A percentile compares a stretch with the other conserved stretches of the same genome.
phyloP scores from a whole-genome alignment of 371 early-diverging fungal species.

The Paraphysoderma sedebokerense region DNA sequence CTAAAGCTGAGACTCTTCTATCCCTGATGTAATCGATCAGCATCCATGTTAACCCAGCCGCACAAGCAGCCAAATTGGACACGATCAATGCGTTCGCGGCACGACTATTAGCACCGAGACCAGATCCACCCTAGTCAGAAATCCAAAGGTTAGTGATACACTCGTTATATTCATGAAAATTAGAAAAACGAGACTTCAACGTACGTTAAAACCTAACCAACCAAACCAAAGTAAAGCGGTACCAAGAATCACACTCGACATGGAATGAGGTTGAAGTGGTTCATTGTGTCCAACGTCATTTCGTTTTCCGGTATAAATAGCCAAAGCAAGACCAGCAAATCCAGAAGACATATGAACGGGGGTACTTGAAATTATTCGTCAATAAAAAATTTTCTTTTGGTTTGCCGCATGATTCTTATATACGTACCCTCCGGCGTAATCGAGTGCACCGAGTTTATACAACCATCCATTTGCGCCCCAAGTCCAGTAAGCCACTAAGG shows the following conservation, averaged over 20 bases:
- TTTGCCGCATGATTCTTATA: no score
- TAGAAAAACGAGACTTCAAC: not conserved
- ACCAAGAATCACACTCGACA: constrained; percentile 73
- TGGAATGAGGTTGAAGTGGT: constrained; percentile 65
- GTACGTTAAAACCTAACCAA: constrained; percentile 72
- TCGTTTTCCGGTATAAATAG: constrained; percentile 60
- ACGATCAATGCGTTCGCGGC: constrained; percentile 71
- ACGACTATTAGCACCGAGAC: constrained; percentile 53
- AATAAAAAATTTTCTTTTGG: no score
- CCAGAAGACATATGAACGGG: constrained; percentile 86
- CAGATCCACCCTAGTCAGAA: constrained; percentile 37
- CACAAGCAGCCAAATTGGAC: constrained; percentile 68
- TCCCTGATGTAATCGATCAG: constrained; percentile 53
- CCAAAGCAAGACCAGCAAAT: constrained; percentile 71
- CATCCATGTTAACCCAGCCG: constrained; percentile 73
- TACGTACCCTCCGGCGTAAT: constrained; percentile 82
- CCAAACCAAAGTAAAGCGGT: constrained; percentile 81
- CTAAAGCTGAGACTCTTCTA: constrained; percentile 62
- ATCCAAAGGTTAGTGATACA: no score
- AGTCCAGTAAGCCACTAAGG: constrained; percentile 73
- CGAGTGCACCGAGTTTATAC: constrained; percentile 47
- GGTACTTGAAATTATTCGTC: no score
- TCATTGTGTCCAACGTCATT: constrained; percentile 42
- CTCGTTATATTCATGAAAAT: no score
- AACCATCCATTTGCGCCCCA: constrained; percentile 76